These are phyloP conservation scores for Ochetophila trinervis DNA, from an alignment of 306 rosid genomes.

Conservation along the genomic window DNA sequence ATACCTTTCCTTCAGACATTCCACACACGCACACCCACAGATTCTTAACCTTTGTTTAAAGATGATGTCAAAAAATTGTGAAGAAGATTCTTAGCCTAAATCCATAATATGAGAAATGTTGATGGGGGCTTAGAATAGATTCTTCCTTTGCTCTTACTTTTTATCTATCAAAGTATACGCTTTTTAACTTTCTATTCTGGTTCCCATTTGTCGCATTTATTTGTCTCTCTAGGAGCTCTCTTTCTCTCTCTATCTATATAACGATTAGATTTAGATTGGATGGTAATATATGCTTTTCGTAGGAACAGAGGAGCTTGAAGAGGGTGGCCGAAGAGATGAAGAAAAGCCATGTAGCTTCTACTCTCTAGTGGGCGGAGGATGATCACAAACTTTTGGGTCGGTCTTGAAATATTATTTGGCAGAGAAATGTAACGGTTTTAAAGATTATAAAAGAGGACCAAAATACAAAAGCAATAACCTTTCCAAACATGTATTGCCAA, in stretches of 20 bases:
- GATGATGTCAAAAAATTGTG: slow-evolving; percentile 17
- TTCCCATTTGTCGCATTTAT: slow-evolving; percentile 4
- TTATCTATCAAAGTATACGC: slow-evolving; percentile 42
- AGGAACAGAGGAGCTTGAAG: slow-evolving; percentile 10
- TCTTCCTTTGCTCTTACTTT: slow-evolving; percentile 67
- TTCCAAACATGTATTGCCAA: too few relatives aligned
- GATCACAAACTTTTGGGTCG: not conserved
- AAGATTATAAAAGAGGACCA: too few relatives aligned
- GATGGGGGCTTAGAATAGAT: slow-evolving; percentile 52
- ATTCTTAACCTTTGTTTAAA: slow-evolving; percentile 43
- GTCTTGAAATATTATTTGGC: not conserved
- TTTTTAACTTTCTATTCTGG: slow-evolving; percentile 26
- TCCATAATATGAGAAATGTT: slow-evolving; percentile 40
- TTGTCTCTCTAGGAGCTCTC: not conserved
- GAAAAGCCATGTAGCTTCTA: not conserved
- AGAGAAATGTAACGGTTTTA: not conserved
- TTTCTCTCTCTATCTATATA: not conserved
- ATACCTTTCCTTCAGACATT: slow-evolving; percentile 58
- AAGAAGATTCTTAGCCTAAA: slow-evolving; percentile 62
- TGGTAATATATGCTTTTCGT: slow-evolving; percentile 41
- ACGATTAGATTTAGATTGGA: not conserved
- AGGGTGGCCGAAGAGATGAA: not conserved
- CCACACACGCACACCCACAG: slow-evolving; percentile 19
- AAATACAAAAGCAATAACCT: too few relatives aligned
- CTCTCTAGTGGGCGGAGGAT: not conserved